Base-by-base conservation (phyloP, 2,329 filamentous ascomycete genomes). In the Penicillium palitans region DNA sequence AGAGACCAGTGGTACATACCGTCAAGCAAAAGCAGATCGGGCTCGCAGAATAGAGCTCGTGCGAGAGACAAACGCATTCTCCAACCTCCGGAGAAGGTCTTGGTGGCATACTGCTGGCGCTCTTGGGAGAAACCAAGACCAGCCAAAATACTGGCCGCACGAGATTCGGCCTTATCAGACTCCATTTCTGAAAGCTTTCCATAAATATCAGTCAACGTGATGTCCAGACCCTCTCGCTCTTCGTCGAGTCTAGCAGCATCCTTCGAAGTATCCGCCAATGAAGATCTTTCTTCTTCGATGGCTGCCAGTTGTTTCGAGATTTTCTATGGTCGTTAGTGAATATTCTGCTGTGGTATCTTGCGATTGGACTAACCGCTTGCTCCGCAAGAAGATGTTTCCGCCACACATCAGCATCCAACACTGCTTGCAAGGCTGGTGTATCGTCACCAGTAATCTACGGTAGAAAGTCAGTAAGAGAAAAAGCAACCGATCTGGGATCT, bases 31-130 rank as follows among this genome's bases (percentile, higher is more conserved):
- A 99, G 80, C 52, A 99, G 82, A 78, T 99, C 95, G 44, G 95
- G 95, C 75, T 99, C 95, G 80, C 95, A 99, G 82, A 99, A 99
- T 37, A 99, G 85, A 15, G 95, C 95, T 83, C 95, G 84, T 13
- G 95, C 95, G 62, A 99, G 84, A 15, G 95, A 95, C 70, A 99
- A 80, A 81, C 95, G 89, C 95, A 99, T 99, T 78, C 95, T 88
- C 95, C 95, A 99, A 89, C 95, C 95, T 84, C 95, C 95, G 53
- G 95, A 99, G 80, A 99, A 99, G 6, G 93, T 98, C 83, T 91
- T 98, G 55, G 95, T 99, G 17, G 95, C 89, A 72, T 85, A 92
- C 68, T 96, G 90, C 73, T 99, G 95, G 64, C 92, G 85, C 76
- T 98, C 95, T 21, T 90, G 76, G 0, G 95, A 98, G 84, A 99